phyloP scores from a whole-genome alignment of 768 basidiomycete genomes.

The Terana coerulea region DNA sequence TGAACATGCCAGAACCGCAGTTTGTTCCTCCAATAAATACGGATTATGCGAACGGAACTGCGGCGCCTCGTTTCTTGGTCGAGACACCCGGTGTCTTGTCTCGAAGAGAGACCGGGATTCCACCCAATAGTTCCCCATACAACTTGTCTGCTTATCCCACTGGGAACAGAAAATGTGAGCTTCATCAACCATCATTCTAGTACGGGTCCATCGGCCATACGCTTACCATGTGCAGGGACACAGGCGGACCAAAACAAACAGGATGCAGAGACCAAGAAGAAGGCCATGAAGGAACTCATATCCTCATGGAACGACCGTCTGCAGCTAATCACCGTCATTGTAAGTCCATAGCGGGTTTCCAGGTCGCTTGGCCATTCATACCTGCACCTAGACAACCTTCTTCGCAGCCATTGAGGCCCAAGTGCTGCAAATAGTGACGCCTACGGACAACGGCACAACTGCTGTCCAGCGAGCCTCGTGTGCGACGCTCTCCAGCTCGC shows the following conservation, averaged over 20 bases:
- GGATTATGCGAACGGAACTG: background rate
- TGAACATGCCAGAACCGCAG: too few relatives aligned
- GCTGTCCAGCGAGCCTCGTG: constrained; percentile 30
- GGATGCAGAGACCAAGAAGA: constrained; percentile 42
- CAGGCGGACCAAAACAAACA: constrained; percentile 46
- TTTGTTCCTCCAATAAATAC: too few relatives aligned
- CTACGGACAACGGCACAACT: constrained; percentile 16
- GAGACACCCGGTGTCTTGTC: background rate
- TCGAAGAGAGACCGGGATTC: background rate
- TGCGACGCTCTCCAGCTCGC: constrained; percentile 46
- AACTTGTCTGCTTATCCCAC: background rate
- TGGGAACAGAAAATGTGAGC: background rate
- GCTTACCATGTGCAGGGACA: constrained; percentile 32
- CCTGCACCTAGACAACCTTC: constrained; percentile 29
- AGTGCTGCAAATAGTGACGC: constrained; percentile 43
- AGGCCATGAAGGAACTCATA: constrained; percentile 47
- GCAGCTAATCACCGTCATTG: constrained; percentile 58
- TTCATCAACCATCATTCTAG: too few relatives aligned
- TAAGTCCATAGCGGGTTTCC: constrained; percentile 26
- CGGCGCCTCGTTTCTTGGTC: background rate
- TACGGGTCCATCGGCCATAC: too few relatives aligned
- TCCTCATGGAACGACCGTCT: constrained; percentile 61
- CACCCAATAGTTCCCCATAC: background rate
- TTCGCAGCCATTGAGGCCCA: constrained; percentile 57
- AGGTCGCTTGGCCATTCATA: too few relatives aligned